phyloP scores from a whole-genome alignment of 331 rosid species.

The Quercus phellos region DNA sequence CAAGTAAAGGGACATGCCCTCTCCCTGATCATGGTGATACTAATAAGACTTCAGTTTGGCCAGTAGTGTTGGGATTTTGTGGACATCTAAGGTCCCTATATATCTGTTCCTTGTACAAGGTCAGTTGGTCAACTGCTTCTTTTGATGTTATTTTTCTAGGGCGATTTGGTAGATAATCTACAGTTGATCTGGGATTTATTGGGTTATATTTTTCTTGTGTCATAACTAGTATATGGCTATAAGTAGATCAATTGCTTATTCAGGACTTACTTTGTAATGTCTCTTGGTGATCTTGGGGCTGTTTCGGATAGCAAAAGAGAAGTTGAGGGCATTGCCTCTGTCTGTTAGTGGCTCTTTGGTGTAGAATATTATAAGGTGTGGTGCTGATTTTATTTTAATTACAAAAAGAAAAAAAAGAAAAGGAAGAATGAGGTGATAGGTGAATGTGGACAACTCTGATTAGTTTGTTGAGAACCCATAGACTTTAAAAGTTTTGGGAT shows the following conservation, averaged over 20 bases:
- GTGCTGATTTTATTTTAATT: background rate
- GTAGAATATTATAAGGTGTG: background rate
- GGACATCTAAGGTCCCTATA: background rate
- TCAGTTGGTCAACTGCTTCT: background rate
- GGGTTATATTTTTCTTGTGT: background rate
- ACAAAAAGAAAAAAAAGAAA: too few relatives aligned
- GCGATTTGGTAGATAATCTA: background rate
- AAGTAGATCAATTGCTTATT: background rate
- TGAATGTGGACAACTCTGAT: too few relatives aligned
- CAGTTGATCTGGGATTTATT: background rate
- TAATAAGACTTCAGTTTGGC: background rate
- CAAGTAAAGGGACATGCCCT: background rate
- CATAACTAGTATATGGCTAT: background rate
- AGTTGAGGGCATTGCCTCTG: background rate
- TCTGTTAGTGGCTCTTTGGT: background rate
- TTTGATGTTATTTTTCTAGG: background rate
- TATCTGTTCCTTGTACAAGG: background rate
- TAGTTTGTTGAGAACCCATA: too few relatives aligned
- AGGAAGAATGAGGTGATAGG: too few relatives aligned
- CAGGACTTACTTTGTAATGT: background rate
- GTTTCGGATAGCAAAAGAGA: conserved; percentile 1
- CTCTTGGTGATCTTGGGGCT: background rate
- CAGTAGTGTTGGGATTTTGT: background rate
- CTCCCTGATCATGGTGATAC: background rate
- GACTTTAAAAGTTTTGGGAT: too few relatives aligned